Conservation (phyloP, 2,329 filamentous ascomycete species). For the Ascochyta fabae region DNA sequence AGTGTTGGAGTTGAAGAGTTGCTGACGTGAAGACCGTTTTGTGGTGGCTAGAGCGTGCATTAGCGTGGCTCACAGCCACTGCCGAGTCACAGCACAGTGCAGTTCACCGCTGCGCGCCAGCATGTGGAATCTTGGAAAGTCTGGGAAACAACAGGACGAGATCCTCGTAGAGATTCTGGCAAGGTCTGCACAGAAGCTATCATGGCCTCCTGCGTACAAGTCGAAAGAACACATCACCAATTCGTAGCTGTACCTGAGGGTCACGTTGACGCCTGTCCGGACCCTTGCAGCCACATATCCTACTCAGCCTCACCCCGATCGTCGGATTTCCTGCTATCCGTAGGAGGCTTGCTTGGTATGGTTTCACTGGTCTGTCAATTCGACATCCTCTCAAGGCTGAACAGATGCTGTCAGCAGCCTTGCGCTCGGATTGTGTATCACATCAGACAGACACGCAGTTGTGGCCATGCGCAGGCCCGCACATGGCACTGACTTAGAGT, state of each 20-base stretch:
- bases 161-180: background rate
- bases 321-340: background rate
- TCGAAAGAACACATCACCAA: background rate
- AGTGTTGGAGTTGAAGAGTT: conserved; percentile 5
- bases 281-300: background rate
- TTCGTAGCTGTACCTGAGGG: background rate
- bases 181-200: background rate
- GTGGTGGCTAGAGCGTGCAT: conserved; percentile 17
- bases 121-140: background rate
- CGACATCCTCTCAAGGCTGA: conserved; percentile 6
- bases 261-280: background rate
- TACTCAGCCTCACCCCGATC: conserved; percentile 7
- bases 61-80: conserved; percentile 3
- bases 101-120: background rate
- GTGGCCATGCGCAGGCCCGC: background rate
- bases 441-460: conserved; percentile 3
- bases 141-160: background rate
- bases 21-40: conserved; percentile 11
- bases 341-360: background rate
- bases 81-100: background rate
- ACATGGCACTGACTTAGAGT: background rate
- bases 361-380: conserved; percentile 2
- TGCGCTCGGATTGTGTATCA: background rate
- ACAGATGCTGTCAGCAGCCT: conserved; percentile 12
- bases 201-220: background rate